Evolutionary conservation across 495 filamentous ascomycete genomes (phyloP).

Genomic region (Cladorrhinum samala): DNA sequence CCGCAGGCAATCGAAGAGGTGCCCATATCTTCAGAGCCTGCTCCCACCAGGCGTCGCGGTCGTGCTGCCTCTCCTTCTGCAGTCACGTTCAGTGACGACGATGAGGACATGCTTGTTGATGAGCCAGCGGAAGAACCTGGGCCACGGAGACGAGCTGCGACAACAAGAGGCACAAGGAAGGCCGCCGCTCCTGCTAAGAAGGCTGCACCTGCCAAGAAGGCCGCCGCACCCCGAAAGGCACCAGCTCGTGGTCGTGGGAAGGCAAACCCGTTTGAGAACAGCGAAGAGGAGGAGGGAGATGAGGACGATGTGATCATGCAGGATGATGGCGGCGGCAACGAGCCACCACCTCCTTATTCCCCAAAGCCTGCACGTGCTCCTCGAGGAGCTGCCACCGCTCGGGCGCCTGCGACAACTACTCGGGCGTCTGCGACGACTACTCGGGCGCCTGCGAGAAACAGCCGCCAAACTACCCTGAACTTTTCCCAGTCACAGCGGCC

Average conservation of each 20-base stretch:
- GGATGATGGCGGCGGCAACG: constrained; percentile 58
- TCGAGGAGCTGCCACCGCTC: constrained; percentile 8
- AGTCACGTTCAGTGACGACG: constrained; percentile 21
- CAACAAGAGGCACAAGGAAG: constrained; percentile 28
- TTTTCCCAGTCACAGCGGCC: constrained; percentile 59
- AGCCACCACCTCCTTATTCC: constrained; percentile 25
- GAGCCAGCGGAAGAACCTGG: constrained; percentile 22
- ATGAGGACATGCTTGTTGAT: constrained; percentile 37
- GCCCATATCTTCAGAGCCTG: constrained; percentile 39
- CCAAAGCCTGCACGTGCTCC: constrained; percentile 17
- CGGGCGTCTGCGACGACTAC: constrained; percentile 26
- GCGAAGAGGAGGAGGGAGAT: constrained; percentile 54
- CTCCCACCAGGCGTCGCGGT: constrained; percentile 28
- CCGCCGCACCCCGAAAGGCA: constrained; percentile 34
- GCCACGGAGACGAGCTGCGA: constrained; percentile 30
- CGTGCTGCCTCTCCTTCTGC: constrained; percentile 20
- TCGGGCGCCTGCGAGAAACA: not conserved
- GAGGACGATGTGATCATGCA: constrained; percentile 58
- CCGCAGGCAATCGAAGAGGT: constrained; percentile 56
- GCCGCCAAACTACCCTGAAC: constrained; percentile 64
- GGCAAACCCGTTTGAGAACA: constrained; percentile 49
- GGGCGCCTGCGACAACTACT: constrained; percentile 38
- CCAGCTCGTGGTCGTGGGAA: constrained; percentile 40
- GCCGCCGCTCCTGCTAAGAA: constrained; percentile 32
- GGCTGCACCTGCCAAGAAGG: constrained; percentile 28